Evolutionary conservation across 805 yeast species (phyloP), one percentile per base, ranked within the genome.

Genomic region (Saturnispora dispora): DNA sequence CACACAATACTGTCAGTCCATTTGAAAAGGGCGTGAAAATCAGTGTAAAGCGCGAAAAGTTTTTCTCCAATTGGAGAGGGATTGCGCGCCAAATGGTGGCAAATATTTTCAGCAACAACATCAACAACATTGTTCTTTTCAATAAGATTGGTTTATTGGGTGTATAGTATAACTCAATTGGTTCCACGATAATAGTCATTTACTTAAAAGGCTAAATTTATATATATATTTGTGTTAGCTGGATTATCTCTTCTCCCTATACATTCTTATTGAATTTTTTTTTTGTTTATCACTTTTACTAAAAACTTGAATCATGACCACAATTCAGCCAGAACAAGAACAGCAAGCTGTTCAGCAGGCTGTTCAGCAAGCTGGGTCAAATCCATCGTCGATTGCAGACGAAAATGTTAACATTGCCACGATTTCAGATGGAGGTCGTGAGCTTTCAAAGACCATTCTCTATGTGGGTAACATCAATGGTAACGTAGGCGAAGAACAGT

Each of bases 351-450:
- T 42, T 25, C 33, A 10, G 9, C 46, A 17, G 17, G 32, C 39
- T 18, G 30, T 23, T 40, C 44, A 40, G 30, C 27, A 30, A 13
- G 15, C 17, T 11, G 46, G 15, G 13, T 23, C 39, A 2, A 45
- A 18, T 23, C 11, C 37, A n/a, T 18, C 41, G 13, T 37, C 41
- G 9, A 37, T 25, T 20, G 37, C n/a, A 8, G 42, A 47, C 17
- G 45, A 28, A 20, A 39, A 48, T 35, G 46, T 56, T 17, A 50
- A 42, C 20, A 84, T 84, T 8, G 90, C 90, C n/a, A 74, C 78
- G 55, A 93, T 91, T 15, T 66, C 77, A 20, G 80, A 81, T 51
- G 95, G 95, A 49, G 95, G 96, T 32, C 78, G 95, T 59, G 91
- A 85, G 61, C 75, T 84, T 7, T 82, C 89, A 35, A 77, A 79